phyloP scores from a whole-genome alignment of 2,329 filamentous ascomycete genomes.

The Biscogniauxia mediterranea region DNA sequence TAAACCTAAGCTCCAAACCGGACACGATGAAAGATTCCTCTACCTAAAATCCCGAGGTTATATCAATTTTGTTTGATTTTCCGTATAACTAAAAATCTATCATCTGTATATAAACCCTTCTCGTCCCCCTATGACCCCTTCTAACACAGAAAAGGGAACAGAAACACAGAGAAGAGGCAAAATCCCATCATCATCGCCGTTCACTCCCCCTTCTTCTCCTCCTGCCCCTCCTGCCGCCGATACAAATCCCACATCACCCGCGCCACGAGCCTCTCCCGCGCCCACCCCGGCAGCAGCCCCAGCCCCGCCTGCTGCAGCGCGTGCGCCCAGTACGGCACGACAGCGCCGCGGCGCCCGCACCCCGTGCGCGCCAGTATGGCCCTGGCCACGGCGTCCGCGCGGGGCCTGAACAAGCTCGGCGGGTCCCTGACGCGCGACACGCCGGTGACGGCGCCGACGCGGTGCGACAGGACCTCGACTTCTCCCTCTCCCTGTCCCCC shows the following conservation, averaged over 20 bases:
- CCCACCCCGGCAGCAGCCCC: constrained; percentile 1
- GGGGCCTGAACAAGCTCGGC: constrained; percentile 14
- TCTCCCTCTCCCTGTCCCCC: too few species aligned
- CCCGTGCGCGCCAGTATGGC: constrained; percentile 19
- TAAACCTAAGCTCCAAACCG: too few species aligned
- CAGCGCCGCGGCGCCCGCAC: constrained; percentile 12
- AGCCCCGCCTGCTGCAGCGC: constrained; percentile 15
- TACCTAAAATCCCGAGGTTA: too few species aligned
- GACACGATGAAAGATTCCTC: too few species aligned
- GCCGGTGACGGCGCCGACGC: constrained; percentile 20
- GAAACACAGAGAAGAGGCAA: too few species aligned
- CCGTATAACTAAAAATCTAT: too few species aligned
- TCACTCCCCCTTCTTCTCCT: constrained; percentile 1
- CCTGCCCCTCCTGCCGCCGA: constrained; percentile 4
- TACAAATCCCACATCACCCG: constrained; percentile 13
- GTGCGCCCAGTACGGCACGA: constrained; percentile 24
- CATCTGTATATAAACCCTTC: too few species aligned
- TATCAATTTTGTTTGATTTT: too few species aligned
- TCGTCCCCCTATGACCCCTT: too few species aligned
- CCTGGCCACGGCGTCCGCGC: constrained; percentile 16
- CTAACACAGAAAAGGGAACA: too few species aligned
- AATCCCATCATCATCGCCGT: constrained; percentile 6
- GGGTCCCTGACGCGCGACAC: constrained; percentile 9
- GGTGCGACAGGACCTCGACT: constrained; percentile 16
- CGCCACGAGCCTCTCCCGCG: constrained; percentile 8